A percentile compares a stretch with the other conserved stretches of the same genome.
These are phyloP conservation scores for Pyricularia pennisetigena DNA, from an alignment of 2,329 filamentous ascomycete species.

Conservation along the genomic window DNA sequence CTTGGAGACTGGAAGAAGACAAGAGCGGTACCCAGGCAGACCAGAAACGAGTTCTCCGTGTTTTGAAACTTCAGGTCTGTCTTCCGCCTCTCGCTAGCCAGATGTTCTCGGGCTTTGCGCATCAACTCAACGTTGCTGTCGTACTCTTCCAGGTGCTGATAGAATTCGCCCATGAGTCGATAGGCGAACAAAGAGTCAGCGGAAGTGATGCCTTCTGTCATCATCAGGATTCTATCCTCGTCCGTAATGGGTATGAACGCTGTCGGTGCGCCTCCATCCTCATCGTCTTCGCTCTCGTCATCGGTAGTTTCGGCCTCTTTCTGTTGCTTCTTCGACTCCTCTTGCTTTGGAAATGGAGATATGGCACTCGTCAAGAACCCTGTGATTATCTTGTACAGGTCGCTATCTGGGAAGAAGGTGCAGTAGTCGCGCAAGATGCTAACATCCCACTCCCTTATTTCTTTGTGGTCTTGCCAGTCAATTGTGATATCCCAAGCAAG, in stretches of 20 bases:
- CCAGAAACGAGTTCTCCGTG: constrained; percentile 62
- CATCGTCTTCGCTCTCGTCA: constrained; percentile 48
- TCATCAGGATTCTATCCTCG: constrained; percentile 72
- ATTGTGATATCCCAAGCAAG: constrained; percentile 86
- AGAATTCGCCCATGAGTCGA: constrained; percentile 74
- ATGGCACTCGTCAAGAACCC: constrained; percentile 75
- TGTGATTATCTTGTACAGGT: constrained; percentile 71
- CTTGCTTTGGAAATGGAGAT: constrained; percentile 61
- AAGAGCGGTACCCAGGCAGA: constrained; percentile 75
- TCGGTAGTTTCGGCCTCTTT: constrained; percentile 16
- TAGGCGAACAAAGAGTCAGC: constrained; percentile 71
- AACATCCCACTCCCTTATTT: constrained; percentile 67
- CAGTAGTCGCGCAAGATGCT: constrained; percentile 73
- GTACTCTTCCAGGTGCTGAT: constrained; percentile 75
- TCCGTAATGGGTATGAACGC: constrained; percentile 49
- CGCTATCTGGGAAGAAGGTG: constrained; percentile 72
- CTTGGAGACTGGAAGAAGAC: constrained; percentile 86
- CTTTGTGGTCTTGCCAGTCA: constrained; percentile 77
- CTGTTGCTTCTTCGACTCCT: constrained; percentile 13
- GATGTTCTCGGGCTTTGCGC: constrained; percentile 58
- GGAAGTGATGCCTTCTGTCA: constrained; percentile 62
- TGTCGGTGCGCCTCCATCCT: constrained; percentile 44
- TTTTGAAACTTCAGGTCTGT: constrained; percentile 62
- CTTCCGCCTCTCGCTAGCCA: constrained; percentile 50
- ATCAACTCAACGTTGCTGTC: constrained; percentile 71